Base-by-base conservation (phyloP, 257 asterid genomes). In the Solanum infundibuliforme region DNA sequence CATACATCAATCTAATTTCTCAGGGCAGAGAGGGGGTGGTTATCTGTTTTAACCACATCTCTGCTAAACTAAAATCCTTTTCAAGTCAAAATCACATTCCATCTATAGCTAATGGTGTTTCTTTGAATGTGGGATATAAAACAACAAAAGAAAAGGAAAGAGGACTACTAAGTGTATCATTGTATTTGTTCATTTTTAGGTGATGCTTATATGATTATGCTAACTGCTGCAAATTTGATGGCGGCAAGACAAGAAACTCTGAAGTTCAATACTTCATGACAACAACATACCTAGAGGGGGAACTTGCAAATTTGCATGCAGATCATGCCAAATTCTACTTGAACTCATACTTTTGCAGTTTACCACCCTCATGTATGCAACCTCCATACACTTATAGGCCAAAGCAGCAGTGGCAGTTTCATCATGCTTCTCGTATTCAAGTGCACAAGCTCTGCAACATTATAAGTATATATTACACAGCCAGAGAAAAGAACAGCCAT, bases 321-420 rank as follows among this genome's bases (percentile, higher is more conserved):
- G 85, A 90, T 93, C 98, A 58, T 83, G 95, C 88, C 95, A 93
- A 87, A 91, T 86, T 93, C 93, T 91, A 79, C 86, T 66, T 38
- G 95, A 75, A 88, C 89, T 88, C 69, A 92, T 89, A 88, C 93
- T 93, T 93, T 93, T 95, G 94, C 94, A 94, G 89, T 92, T 93
- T 83, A 95, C 94, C 86, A 94, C 90, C 91, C 93, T 94, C 94
- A 95, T 87, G 91, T 94, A 92, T 77, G 98, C 96, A 90, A 95
- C 98, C 91, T 96, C 98, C 94, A 93, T 88, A 86, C 99, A 95
- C 90, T 96, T 96, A 91, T 93, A 95, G 89, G 97, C 95, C 94
- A 96, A 90, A 84, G 98, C 94, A 88, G 98, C 98, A 83, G 95
- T 92, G 86, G 96, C 96, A 94, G 93, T 85, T 88, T 96, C 98